Conservation (phyloP, 768 basidiomycete genomes). For the Leccinum rimulosum region DNA sequence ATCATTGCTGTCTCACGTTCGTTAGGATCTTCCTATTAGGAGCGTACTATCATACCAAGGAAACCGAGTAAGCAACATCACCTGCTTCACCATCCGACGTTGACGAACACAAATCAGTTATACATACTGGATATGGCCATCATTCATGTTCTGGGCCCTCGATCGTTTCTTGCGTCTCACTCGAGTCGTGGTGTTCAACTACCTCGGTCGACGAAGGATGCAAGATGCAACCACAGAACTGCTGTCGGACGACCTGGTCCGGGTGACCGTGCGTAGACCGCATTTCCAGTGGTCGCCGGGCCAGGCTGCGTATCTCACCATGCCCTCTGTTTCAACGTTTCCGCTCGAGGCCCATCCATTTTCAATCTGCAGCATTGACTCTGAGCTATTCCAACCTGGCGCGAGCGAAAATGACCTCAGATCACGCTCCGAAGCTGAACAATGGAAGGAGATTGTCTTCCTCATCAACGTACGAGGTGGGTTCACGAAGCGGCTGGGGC, state of each 20-base stretch:
- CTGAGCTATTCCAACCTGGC: conserved; percentile 13
- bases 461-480: conserved; percentile 58
- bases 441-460: conserved; percentile 49
- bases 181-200: conserved; percentile 45
- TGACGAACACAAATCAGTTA: conserved; percentile 6
- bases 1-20: conserved; percentile 5
- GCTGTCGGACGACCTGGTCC: conserved; percentile 45
- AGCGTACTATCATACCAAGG: conserved; percentile 40
- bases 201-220: conserved; percentile 24
- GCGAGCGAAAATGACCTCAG: background rate
- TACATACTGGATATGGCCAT: conserved; percentile 32
- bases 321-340: conserved; percentile 44
- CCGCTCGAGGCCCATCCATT: conserved; percentile 61
- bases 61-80: conserved; percentile 11
- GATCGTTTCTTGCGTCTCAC: conserved; percentile 50
- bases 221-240: conserved; percentile 42
- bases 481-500: conserved; percentile 51
- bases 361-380: conserved; percentile 50
- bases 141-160: conserved; percentile 35
- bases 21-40: conserved; percentile 35
- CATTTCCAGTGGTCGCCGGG: conserved; percentile 54
- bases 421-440: background rate
- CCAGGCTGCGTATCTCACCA: conserved; percentile 50
- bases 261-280: conserved; percentile 43
- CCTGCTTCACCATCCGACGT: background rate